phyloP scores from a whole-genome alignment of 257 asterid genomes.

The Capsicum rhomboideum region DNA sequence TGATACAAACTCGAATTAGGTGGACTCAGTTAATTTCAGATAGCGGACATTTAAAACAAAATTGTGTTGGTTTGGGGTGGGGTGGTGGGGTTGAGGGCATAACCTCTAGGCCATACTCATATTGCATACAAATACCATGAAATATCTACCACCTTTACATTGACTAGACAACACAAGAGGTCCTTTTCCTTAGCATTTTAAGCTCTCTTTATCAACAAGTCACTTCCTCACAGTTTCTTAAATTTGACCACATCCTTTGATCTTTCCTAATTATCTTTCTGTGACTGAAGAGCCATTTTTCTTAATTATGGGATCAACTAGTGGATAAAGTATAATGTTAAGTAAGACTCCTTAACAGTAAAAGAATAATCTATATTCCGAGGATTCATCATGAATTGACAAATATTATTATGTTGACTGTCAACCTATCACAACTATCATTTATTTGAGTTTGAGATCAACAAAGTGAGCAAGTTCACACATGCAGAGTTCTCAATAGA shows the following conservation, averaged over 20 bases:
- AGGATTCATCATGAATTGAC: neutral
- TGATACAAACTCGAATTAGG: too few relatives aligned
- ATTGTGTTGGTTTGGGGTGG: too few relatives aligned
- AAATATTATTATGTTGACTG: neutral
- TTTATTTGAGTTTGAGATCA: too few relatives aligned
- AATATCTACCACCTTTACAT: neutral
- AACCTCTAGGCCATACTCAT: neutral
- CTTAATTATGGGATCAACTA: neutral
- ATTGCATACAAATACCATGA: neutral
- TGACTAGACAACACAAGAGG: neutral
- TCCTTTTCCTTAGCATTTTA: neutral
- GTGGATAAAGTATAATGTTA: neutral
- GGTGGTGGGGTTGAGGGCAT: too few relatives aligned
- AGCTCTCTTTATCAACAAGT: neutral
- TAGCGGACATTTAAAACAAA: neutral
- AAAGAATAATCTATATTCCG: neutral
- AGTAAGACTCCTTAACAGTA: neutral
- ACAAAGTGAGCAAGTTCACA: neutral
- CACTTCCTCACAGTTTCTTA: neutral
- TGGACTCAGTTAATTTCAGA: too few relatives aligned
- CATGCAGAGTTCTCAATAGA: neutral
- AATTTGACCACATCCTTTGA: neutral
- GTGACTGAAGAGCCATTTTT: neutral
- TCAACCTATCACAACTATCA: neutral
- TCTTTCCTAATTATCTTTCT: neutral